Percentiles rank a stretch among this genome's conserved stretches.
phyloP scores from a whole-genome alignment of 2,329 filamentous ascomycete species.

The Tolypocladium ophioglossoides region DNA sequence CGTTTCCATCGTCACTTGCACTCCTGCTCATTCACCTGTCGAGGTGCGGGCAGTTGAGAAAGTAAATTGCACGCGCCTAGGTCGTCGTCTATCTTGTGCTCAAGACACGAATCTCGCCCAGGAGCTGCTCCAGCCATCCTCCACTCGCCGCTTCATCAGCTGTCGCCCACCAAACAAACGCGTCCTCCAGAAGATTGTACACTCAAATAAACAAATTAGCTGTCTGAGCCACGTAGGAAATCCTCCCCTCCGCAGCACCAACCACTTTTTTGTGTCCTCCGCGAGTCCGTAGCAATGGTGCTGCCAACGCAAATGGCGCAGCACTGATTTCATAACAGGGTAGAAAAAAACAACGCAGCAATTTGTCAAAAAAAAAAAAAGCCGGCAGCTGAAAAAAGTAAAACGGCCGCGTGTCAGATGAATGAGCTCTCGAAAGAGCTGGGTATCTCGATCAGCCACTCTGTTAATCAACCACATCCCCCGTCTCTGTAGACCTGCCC shows the following conservation, averaged over 20 bases:
- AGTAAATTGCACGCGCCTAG: background rate
- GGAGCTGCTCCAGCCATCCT: background rate
- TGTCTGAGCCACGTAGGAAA: background rate
- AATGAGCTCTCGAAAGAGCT: constrained; percentile 26
- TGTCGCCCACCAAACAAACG: background rate
- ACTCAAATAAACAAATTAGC: background rate
- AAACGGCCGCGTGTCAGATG: constrained; percentile 20
- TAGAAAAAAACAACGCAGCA: background rate
- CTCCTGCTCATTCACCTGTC: background rate
- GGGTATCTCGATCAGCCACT: constrained; percentile 28
- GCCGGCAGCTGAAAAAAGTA: constrained; percentile 10
- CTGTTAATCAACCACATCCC: constrained; percentile 7
- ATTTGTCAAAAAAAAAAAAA: constrained; percentile 6
- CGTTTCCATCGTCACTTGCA: background rate
- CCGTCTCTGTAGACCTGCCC: background rate
- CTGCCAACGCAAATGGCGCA: background rate
- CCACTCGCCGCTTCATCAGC: background rate
- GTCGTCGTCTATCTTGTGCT: background rate
- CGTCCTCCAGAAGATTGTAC: background rate
- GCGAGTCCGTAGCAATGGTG: background rate
- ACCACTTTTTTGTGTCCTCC: background rate
- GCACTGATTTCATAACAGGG: background rate
- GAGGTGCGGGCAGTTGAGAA: background rate
- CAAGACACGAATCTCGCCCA: background rate
- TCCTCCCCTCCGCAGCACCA: background rate